A percentile compares a stretch with the other conserved stretches of the same genome.
phyloP scores from a whole-genome alignment of 768 basidiomycete species.

The Phaeotremella skinneri region DNA sequence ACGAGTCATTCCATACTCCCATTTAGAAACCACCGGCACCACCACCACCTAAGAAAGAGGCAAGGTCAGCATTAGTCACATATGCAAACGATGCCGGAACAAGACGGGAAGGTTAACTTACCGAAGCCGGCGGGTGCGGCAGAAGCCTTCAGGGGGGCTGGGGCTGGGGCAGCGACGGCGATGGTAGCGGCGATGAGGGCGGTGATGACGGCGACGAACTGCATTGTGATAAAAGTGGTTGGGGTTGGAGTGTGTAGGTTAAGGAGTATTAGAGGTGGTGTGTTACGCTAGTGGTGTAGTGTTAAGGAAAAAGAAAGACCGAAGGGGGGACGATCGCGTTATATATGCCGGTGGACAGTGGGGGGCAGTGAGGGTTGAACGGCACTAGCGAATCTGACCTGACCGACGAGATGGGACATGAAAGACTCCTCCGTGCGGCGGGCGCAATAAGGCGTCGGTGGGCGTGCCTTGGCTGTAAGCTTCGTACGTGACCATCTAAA shows the following conservation, averaged over 20 bases:
- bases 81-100: not conserved
- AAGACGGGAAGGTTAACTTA: conserved; percentile 16
- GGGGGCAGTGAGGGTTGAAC: no score
- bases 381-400: no score
- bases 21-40: not conserved
- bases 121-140: conserved; percentile 22
- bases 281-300: no score
- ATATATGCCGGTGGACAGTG: not conserved
- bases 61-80: not conserved
- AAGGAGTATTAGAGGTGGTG: conserved; percentile 8
- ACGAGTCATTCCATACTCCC: not conserved
- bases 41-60: conserved; percentile 8
- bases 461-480: no score
- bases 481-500: no score
- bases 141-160: conserved; percentile 18
- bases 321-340: conserved; percentile 2
- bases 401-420: no score
- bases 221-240: conserved; percentile 28
- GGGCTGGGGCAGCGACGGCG: conserved; percentile 40
- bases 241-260: conserved; percentile 2
- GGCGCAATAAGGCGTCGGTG: no score
- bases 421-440: no score
- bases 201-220: conserved; percentile 41
- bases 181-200: conserved; percentile 38
- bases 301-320: no score